Evolutionary conservation across 495 filamentous ascomycete genomes (phyloP).

Genomic region (Delitschia confertaspora): DNA sequence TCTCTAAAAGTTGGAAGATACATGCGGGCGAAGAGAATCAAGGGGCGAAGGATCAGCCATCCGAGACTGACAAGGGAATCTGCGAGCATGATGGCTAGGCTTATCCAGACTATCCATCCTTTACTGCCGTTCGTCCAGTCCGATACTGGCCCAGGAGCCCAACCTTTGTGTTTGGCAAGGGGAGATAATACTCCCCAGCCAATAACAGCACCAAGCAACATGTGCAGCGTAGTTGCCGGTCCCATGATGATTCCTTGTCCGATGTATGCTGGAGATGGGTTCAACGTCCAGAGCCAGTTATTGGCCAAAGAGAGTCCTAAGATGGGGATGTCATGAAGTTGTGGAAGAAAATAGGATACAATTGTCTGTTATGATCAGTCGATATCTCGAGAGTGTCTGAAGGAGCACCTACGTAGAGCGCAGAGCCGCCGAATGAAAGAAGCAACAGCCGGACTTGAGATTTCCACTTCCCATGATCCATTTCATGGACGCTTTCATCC

Average conservation of each 20-base stretch:
- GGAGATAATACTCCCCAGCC: constrained; percentile 92
- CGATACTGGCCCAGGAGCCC: constrained; percentile 77
- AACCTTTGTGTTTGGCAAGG: constrained; percentile 71
- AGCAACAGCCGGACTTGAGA: constrained; percentile 52
- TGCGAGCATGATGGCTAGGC: constrained; percentile 90
- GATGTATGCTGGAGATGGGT: constrained; percentile 89
- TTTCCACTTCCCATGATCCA: constrained; percentile 48
- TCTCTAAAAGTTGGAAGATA: constrained; percentile 29
- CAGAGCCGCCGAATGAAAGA: constrained; percentile 50
- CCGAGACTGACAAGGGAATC: constrained; percentile 84
- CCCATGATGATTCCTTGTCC: constrained; percentile 85
- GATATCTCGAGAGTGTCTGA: not conserved
- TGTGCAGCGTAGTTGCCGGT: constrained; percentile 84
- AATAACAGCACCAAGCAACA: constrained; percentile 83
- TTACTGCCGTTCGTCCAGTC: constrained; percentile 90
- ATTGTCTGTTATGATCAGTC: constrained; percentile 50
- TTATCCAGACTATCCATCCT: constrained; percentile 97
- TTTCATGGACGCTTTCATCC: constrained; percentile 27
- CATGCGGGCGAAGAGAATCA: constrained; percentile 39
- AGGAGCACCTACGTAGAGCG: constrained; percentile 40
- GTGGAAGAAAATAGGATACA: constrained; percentile 84
- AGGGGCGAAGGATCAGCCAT: constrained; percentile 61
- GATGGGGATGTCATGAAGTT: constrained; percentile 74
- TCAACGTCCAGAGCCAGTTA: constrained; percentile 91
- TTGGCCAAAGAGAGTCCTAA: constrained; percentile 65